Percentiles rank a stretch among this genome's conserved stretches.
phyloP scores from a whole-genome alignment of 2,329 filamentous ascomycete genomes.

The Zymoseptoria pseudotritici region DNA sequence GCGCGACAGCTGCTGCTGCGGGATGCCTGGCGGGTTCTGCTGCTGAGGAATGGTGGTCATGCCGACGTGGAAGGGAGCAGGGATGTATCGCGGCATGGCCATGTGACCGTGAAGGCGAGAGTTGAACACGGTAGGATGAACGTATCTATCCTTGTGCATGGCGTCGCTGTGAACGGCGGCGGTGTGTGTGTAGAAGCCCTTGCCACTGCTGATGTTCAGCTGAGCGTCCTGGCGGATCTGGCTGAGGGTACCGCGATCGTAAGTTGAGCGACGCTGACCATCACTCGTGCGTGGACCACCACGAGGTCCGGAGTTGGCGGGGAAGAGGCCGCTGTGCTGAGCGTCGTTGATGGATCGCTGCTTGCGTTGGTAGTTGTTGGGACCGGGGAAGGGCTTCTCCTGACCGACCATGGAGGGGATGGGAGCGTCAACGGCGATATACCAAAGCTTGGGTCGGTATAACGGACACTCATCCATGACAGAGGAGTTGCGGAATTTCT shows the following conservation, averaged over 20 bases:
- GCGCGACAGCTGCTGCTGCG: neutral
- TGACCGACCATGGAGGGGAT: conserved; percentile 50
- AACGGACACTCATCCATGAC: conserved; percentile 82
- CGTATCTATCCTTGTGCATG: neutral
- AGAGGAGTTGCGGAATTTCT: conserved; percentile 94
- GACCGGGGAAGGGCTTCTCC: conserved; percentile 67
- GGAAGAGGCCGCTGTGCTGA: conserved; percentile 78
- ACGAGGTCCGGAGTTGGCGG: conserved; percentile 49
- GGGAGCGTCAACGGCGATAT: conserved; percentile 36
- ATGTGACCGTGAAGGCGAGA: neutral
- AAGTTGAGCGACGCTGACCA: conserved; percentile 54
- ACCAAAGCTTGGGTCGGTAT: conserved; percentile 76
- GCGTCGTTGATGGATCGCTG: conserved; percentile 82
- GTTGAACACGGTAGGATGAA: neutral
- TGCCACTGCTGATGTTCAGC: neutral
- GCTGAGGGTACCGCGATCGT: conserved; percentile 64
- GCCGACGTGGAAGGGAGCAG: neutral
- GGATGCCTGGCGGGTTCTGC: neutral
- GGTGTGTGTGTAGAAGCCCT: neutral
- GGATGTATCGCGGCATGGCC: neutral
- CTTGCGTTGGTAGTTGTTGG: conserved; percentile 82
- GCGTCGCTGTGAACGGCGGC: neutral
- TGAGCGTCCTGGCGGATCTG: conserved; percentile 26
- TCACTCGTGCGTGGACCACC: conserved; percentile 56
- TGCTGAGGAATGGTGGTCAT: neutral